Evolutionary conservation across 1,284 basidiomycete genomes (phyloP).

Genomic region (Cryptococcus sp.): DNA sequence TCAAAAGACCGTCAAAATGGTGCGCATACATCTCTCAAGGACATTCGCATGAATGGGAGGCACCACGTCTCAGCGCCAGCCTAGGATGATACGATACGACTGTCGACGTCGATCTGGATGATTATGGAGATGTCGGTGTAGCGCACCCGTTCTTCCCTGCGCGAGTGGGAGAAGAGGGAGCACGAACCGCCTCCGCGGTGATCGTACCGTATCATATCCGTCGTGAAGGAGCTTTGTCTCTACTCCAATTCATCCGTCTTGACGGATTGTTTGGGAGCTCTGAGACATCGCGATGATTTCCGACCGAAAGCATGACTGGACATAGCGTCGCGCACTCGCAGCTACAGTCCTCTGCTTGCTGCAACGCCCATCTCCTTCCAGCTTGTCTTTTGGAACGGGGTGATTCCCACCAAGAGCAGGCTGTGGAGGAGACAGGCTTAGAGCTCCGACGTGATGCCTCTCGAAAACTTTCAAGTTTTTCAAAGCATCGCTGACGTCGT

Average conservation of each 20-base stretch:
- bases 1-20: slow-evolving; percentile 34
- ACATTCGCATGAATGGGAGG: slow-evolving; percentile 1
- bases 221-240: slow-evolving; percentile 3
- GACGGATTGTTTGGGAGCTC: not conserved
- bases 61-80: slow-evolving; percentile 14
- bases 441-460: slow-evolving; percentile 45
- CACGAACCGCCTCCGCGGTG: not conserved
- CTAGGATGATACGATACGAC: slow-evolving; percentile 1
- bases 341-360: slow-evolving; percentile 11
- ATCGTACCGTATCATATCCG: slow-evolving; percentile 1
- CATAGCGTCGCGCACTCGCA: not conserved
- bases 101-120: slow-evolving; percentile 1
- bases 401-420: slow-evolving; percentile 15
- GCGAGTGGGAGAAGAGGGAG: too few species aligned
- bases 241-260: slow-evolving; percentile 8
- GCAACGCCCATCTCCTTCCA: slow-evolving; percentile 1
- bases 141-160: too few species aligned
- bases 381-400: slow-evolving; percentile 5
- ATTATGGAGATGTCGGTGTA: slow-evolving; percentile 1
- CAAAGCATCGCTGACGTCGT: slow-evolving; percentile 43
- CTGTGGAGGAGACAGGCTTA: slow-evolving; percentile 12
- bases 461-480: slow-evolving; percentile 12
- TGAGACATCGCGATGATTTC: slow-evolving; percentile 4
- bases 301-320: slow-evolving; percentile 1
- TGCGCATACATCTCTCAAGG: slow-evolving; percentile 20